Evolutionary conservation across 257 asterid genomes (phyloP), one percentile per base, ranked within the genome.

Genomic region (Penstemon eatonii): DNA sequence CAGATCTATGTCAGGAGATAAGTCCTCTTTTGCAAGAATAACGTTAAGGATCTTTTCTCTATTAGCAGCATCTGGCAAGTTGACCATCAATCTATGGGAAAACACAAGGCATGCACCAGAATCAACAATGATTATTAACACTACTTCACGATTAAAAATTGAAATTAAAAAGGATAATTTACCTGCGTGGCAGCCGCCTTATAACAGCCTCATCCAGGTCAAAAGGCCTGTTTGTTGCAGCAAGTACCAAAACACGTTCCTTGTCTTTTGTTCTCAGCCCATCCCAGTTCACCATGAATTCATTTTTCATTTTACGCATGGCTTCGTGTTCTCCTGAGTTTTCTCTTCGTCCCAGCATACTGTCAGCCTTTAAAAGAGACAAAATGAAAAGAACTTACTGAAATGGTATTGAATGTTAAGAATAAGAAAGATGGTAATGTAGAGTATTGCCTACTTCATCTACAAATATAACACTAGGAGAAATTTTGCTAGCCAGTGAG

Each of bases 291-390:
- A 90, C 86, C 98, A 93, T 93, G 66, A 93, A 93, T 62, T 93
- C 98, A 84, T 93, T 93, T 86, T 93, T 93, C 97, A 93, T 93
- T 79, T 88, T 88, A 75, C 97, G 95, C 95, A 90, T 93, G 52
- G 95, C 94, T 76, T 92, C 97, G 8, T 93, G 95, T 75, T 93
- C 99, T 68, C 95, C 96, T 0, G 97, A 89, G 73, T 83, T 90
- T 80, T 88, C 96, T 82, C 97, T 83, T 52, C 97, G 81, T 18
- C 99, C 96, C 77, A 93, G 78, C 99, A 93, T 82, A 84, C 99
- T 90, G 69, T 93, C 99, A 71, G 88, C 99, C 99, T 90, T 75
- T 49, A 55, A 50, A 46, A 60, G 73, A 68, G 45, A 57, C 61
- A 56, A 66, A 25, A 41, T 19, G 49, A 55, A 0, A 25, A 25